These are phyloP conservation scores for Crithidia fasciculata DNA, from an alignment of 208 protist species.

Conservation along the genomic window DNA sequence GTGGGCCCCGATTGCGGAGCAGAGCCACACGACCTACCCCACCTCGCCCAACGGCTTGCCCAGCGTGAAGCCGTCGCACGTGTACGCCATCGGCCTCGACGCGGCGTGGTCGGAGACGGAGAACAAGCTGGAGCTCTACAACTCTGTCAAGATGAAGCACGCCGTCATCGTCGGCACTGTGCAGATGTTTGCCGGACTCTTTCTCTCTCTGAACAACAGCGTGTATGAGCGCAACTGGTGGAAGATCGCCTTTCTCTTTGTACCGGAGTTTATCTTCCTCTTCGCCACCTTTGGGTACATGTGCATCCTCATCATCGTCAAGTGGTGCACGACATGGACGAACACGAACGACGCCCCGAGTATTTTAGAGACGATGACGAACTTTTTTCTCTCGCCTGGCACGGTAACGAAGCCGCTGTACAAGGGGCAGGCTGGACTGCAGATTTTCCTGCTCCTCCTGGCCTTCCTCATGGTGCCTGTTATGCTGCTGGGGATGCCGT, in stretches of 20 bases:
- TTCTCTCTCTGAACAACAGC: slow-evolving; percentile 92
- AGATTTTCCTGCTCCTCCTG: slow-evolving; percentile 84
- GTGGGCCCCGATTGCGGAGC: slow-evolving; percentile 45
- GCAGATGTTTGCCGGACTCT: slow-evolving; percentile 97
- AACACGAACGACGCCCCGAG: slow-evolving; percentile 86
- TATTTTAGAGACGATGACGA: slow-evolving; percentile 92
- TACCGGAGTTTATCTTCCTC: slow-evolving; percentile 98
- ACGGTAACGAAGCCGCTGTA: slow-evolving; percentile 77
- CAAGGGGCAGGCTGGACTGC: slow-evolving; percentile 76
- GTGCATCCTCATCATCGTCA: slow-evolving; percentile 96
- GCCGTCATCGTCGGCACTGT: slow-evolving; percentile 96
- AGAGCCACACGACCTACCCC: slow-evolving; percentile 40
- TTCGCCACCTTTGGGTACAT: slow-evolving; percentile 96
- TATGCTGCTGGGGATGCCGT: slow-evolving; percentile 87
- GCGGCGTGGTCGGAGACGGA: slow-evolving; percentile 90
- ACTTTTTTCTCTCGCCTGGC: slow-evolving; percentile 92
- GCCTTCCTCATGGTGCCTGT: slow-evolving; percentile 78
- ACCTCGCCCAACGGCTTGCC: slow-evolving; percentile 40
- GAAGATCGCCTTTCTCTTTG: slow-evolving; percentile 91
- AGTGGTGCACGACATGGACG: slow-evolving; percentile 95
- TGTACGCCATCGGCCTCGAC: slow-evolving; percentile 85
- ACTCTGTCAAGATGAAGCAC: slow-evolving; percentile 99
- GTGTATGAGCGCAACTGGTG: slow-evolving; percentile 88
- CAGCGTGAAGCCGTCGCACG: slow-evolving; percentile 52
- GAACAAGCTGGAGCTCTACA: slow-evolving; percentile 98